These are phyloP conservation scores for Phialophora expanda DNA, from an alignment of 2,329 filamentous ascomycete species.

Conservation along the genomic window DNA sequence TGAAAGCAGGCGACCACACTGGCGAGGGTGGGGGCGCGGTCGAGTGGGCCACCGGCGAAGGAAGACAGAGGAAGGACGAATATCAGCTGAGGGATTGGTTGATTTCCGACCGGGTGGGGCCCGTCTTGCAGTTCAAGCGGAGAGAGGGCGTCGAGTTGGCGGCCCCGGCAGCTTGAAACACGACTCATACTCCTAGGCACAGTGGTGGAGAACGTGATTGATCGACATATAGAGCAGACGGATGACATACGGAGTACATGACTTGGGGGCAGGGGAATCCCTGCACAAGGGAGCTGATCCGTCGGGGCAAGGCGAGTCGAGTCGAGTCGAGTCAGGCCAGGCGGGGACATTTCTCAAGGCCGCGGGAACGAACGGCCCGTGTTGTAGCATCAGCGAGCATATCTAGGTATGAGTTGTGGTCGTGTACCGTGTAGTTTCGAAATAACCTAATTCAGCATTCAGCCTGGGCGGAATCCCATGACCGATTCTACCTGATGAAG, in stretches of 20 bases:
- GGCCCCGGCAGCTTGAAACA: background rate
- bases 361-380: too few species aligned
- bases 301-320: background rate
- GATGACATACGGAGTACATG: background rate
- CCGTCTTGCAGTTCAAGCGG: constrained; percentile 25
- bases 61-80: constrained; percentile 20
- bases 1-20: constrained; percentile 21
- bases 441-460: background rate
- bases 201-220: background rate
- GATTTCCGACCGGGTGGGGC: constrained; percentile 21
- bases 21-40: constrained; percentile 18
- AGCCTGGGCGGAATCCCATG: background rate
- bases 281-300: background rate
- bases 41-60: constrained; percentile 1
- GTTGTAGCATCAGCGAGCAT: background rate
- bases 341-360: background rate
- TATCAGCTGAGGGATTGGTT: constrained; percentile 31
- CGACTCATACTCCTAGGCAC: background rate
- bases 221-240: background rate
- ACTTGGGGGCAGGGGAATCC: background rate
- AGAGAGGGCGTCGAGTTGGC: background rate
- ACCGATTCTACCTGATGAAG: too few species aligned
- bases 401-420: background rate
- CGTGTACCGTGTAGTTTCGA: background rate
- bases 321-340: too few species aligned